A percentile compares a stretch with the other conserved stretches of the same genome.
Evolutionary conservation across 139 green algal species (phyloP).

Genomic region (Yamagishiella unicocca): DNA sequence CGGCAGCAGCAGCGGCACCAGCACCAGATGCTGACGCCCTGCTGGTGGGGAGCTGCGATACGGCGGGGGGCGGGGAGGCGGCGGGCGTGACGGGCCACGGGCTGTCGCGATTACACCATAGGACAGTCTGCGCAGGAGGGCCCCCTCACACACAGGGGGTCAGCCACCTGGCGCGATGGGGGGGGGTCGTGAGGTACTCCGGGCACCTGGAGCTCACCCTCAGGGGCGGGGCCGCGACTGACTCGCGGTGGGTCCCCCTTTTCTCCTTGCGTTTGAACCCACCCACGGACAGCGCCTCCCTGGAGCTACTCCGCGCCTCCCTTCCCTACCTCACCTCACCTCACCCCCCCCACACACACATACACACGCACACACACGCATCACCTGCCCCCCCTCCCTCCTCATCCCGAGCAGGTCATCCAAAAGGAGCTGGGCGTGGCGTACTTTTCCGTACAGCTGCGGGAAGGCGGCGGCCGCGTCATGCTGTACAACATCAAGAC

Average conservation of each 20-base stretch:
- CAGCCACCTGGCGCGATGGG: too few relatives aligned
- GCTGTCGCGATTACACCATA: too few relatives aligned
- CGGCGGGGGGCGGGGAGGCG: too few relatives aligned
- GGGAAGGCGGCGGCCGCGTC: conserved; percentile 17
- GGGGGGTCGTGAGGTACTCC: too few relatives aligned
- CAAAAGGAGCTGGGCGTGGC: conserved; percentile 34
- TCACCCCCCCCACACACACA: background rate
- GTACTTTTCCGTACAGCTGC: conserved; percentile 48
- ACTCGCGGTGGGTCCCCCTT: background rate
- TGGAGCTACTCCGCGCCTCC: background rate
- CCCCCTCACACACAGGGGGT: too few relatives aligned
- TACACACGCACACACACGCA: background rate
- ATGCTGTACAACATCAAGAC: conserved; percentile 32
- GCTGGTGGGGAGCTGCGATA: too few relatives aligned
- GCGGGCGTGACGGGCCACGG: too few relatives aligned
- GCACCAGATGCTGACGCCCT: too few relatives aligned
- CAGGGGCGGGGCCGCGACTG: too few relatives aligned
- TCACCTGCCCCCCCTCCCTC: background rate
- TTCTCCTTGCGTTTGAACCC: background rate
- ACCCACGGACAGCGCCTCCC: background rate
- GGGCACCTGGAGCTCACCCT: too few relatives aligned
- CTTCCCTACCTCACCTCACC: background rate
- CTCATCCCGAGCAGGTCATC: conserved; percentile 29
- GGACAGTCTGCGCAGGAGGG: too few relatives aligned
- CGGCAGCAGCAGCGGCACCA: too few relatives aligned